phyloP scores from a whole-genome alignment of 2,329 filamentous ascomycete genomes.

The Trichoderma sp. region DNA sequence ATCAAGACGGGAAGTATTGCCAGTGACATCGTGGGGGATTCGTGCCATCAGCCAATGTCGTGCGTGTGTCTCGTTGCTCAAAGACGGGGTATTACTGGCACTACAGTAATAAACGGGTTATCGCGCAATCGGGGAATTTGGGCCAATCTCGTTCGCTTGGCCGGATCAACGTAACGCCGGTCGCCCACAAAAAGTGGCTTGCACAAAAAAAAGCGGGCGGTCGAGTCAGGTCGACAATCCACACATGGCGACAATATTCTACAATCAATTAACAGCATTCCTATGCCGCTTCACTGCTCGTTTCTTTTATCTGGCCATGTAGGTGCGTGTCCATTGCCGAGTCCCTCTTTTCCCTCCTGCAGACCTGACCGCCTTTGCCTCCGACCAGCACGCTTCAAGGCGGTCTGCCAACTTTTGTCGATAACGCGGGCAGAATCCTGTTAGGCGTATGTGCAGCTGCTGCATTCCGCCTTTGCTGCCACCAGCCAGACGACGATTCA shows the following conservation, averaged over 20 bases:
- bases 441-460: slow-evolving; percentile 30
- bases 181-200: not conserved
- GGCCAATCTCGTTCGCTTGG: not conserved
- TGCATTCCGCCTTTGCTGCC: slow-evolving; percentile 27
- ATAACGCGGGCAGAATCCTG: slow-evolving; percentile 42
- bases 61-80: not conserved
- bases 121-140: slow-evolving; percentile 10
- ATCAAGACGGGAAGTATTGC: too few species aligned
- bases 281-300: not conserved
- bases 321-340: not conserved
- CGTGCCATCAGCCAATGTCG: not conserved
- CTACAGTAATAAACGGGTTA: too few species aligned
- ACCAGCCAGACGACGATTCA: not conserved
- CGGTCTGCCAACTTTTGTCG: slow-evolving; percentile 43
- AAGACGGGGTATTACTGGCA: too few species aligned
- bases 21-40: not conserved
- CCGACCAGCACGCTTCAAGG: slow-evolving; percentile 29
- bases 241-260: not conserved
- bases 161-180: slow-evolving; percentile 3
- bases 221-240: not conserved
- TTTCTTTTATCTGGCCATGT: not conserved
- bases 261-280: not conserved
- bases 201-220: slow-evolving; percentile 8
- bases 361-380: slow-evolving; percentile 11
- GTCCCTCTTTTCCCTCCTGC: slow-evolving; percentile 16